phyloP scores from a whole-genome alignment of 129 eudicot genomes.

The Artemisia argyi region DNA sequence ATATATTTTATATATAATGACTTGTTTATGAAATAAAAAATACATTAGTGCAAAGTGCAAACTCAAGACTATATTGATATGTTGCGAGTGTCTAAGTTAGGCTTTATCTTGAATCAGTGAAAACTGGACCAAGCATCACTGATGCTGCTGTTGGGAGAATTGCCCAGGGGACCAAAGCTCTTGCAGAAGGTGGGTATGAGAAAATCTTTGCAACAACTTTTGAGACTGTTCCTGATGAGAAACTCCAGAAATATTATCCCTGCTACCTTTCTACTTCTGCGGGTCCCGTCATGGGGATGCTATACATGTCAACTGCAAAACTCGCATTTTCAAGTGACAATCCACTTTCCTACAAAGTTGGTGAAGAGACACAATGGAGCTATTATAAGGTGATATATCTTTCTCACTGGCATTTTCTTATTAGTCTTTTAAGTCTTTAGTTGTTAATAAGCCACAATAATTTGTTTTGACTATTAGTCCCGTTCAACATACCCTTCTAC shows the following conservation, averaged over 20 bases:
- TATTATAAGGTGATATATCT: constrained; percentile 68
- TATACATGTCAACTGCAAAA: constrained; percentile 82
- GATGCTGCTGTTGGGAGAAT: constrained; percentile 97
- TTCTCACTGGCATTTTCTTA: background rate
- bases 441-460: background rate
- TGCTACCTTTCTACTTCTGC: constrained; percentile 97
- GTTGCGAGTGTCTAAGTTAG: background rate
- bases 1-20: background rate
- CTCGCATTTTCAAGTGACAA: constrained; percentile 86
- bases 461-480: background rate
- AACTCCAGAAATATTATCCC: constrained; percentile 67
- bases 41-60: background rate
- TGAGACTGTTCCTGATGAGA: constrained; percentile 82
- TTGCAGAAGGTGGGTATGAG: constrained; percentile 96
- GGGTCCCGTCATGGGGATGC: constrained; percentile 88
- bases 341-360: constrained; percentile 87
- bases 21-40: background rate
- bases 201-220: constrained; percentile 80
- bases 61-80: background rate
- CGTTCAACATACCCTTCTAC: background rate
- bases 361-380: constrained; percentile 78
- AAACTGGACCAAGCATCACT: constrained; percentile 84
- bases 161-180: constrained; percentile 82
- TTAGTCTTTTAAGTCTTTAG: background rate
- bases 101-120: constrained; percentile 51